Evolutionary conservation across 768 basidiomycete genomes (phyloP), one percentile per base, ranked within the genome.

Genomic region (Sporobolomyces phaffii): DNA sequence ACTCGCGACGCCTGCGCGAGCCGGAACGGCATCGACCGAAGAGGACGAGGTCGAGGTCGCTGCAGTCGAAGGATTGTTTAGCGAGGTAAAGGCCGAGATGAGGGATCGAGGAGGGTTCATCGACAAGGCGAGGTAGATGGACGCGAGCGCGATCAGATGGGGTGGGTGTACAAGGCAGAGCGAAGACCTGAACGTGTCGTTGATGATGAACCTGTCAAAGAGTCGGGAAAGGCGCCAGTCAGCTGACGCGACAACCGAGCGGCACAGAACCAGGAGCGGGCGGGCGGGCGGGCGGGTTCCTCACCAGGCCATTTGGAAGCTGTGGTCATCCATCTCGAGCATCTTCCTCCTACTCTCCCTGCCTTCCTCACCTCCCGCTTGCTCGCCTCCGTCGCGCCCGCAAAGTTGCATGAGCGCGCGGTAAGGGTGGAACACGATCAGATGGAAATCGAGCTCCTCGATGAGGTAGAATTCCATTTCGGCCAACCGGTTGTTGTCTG

Each of bases 401-500:
- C 77, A 11, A 78, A 80, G 54, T 74, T 73, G n/a, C 45, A 88
- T 80, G 28, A 98, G 83, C 0, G 91, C 89, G 57, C 91, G 86
- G 78, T 99, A 99, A 0, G 96, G 94, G 77, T 97, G 96, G 77
- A 91, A 97, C 11, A 97, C 83, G 60, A 87, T 84, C 47, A 99
- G 80, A 78, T 98, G 91, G 74, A 94, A 97, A 77, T 96, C 92
- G 31, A 98, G 83, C 76, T 99, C 93, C 75, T 91, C 91, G 28
- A 99, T 87, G 14, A 98, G 85, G 61, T 76, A 98, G 79, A 98
- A 98, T 76, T 98, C 94, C 93, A 97, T 97, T 77, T 99, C 96
- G 5, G 93, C 96, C 18, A 99, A 81, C 75, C 63, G 63, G 45
- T 91, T 92, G 15, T 87, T 84, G 73, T 93, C 88, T 0, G 87